Percentiles rank a stretch among this genome's conserved stretches.
phyloP scores from a whole-genome alignment of 202 grass and related monocot species.

The Dendrocalamus latiflorus region DNA sequence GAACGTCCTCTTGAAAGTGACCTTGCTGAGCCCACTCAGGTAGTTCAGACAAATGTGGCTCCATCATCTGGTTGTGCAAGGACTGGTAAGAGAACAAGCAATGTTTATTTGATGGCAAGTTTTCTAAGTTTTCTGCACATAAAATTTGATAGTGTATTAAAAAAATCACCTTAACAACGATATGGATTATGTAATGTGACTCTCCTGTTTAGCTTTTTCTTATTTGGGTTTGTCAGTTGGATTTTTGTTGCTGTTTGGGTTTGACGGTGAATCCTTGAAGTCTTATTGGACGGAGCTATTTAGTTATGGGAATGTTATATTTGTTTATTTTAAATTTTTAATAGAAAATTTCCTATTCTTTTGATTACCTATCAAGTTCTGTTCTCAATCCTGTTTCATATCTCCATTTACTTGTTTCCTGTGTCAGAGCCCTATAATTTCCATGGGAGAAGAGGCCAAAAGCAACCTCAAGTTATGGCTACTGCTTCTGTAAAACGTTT shows the following conservation, averaged over 20 bases:
- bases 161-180: neutral
- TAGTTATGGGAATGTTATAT: slow-evolving; percentile 25
- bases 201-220: neutral
- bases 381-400: slow-evolving; percentile 10
- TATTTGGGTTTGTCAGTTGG: neutral
- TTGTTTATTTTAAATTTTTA: slow-evolving; percentile 4
- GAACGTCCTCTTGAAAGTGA: slow-evolving; percentile 55
- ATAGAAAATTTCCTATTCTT: neutral
- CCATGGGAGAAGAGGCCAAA: slow-evolving; percentile 76
- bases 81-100: slow-evolving; percentile 49
- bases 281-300: slow-evolving; percentile 4
- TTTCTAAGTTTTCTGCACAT: neutral
- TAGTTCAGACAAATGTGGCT: slow-evolving; percentile 43
- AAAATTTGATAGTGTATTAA: slow-evolving; percentile 18
- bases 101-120: slow-evolving; percentile 10
- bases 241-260: slow-evolving; percentile 15
- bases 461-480: slow-evolving; percentile 83
- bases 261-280: neutral
- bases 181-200: neutral
- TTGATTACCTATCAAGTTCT: neutral
- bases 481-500: slow-evolving; percentile 90
- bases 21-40: slow-evolving; percentile 25
- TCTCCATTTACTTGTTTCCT: slow-evolving; percentile 32
- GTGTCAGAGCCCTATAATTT: slow-evolving; percentile 83
- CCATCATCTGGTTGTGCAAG: slow-evolving; percentile 91